Evolutionary conservation across 495 filamentous ascomycete species (phyloP), one percentile per base, ranked within the genome.

Genomic region (Achaetomiella virescens): DNA sequence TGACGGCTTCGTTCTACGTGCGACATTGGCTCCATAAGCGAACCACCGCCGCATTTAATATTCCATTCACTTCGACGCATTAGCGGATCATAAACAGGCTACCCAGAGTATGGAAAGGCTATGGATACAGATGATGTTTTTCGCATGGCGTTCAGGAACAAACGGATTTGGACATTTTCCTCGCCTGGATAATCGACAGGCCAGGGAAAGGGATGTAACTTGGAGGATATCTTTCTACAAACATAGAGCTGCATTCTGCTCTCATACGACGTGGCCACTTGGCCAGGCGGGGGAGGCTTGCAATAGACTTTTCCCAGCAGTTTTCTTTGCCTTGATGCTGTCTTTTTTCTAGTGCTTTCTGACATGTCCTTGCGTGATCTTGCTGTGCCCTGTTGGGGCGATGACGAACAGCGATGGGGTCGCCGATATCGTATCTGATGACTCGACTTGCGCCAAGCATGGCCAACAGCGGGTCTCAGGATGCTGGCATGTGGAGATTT

Each of bases 351-450:
- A 31, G 9, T 31, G 27, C 27, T 31, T 9, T 31, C 27, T 31
- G 37, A 40, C 14, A 5, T 6, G 4, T 31, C 5, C 27, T 31
- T 31, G 27, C 27, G 27, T 31, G 27, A 31, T 31, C 27, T 31
- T 31, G 27, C 27, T 9, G 9, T 31, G 27, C 41, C 21, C 25
- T 14, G 24, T 27, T 38, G 6, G 6, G 14, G 12, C 20, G 21
- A 53, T 44, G 29, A 38, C 48, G 33, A 40, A 17, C 47, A 40
- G 22, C 20, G 1, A 29, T 17, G 35, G 18, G 20, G 24, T 22
- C 55, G 54, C 54, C 59, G 59, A 61, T 58, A 58, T 61, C 54
- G 59, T 61, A 52, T 52, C 46, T 25, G 7, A 55, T 55, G 53
- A 55, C 53, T 55, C 44, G 33, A 35, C 35, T 20, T 20, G 6